Evolutionary conservation across 2,329 filamentous ascomycete species (phyloP), one percentile per base, ranked within the genome.

Genomic region (Arthroderma sp.): DNA sequence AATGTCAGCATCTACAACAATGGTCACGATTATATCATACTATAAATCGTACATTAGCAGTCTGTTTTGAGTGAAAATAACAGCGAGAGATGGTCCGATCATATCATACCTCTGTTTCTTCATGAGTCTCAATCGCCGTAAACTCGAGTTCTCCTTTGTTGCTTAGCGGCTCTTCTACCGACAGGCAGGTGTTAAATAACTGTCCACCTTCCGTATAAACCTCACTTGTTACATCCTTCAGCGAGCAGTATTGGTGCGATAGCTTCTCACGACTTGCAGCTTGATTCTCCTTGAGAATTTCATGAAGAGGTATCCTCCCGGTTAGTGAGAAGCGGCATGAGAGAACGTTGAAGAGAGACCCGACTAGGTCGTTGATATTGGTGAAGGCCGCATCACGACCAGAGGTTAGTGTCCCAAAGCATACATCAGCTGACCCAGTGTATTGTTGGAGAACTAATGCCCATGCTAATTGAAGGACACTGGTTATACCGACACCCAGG

Each of bases 391-490:
- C 56, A 31, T 66, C 58, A 4, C 66, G 55, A 1, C 66, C 65
- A 39, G 60, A 61, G n/a, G 65, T 56, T 2, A 60, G 63, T 39
- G 60, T 60, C 6, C 62, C 65, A 55, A 65, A 68, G 5, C 63
- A 45, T 5, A 64, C 58, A 41, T 66, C 60, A 33, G 64, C 54
- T 5, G 54, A 58, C 1, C 53, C 56, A 4, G 60, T 59, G 39
- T 62, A 62, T 4, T 53, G 53, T 4, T 56, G 55, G 1, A 65
- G 45, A 1, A 65, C 49, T 22, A 66, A 38, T 3, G 55, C 61
- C 63, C 62, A 66, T 8, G 64, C 64, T 6, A 60, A 60, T 4
- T 61, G 57, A 30, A 66, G 58, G 40, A 63, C 10, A 1, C 59
- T 63, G 27, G 63, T 43, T 6, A 51, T 40, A 1, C 48, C 53